Base-by-base conservation (phyloP, 2,329 filamentous ascomycete genomes). In the Tolypocladium ovalisporum region DNA sequence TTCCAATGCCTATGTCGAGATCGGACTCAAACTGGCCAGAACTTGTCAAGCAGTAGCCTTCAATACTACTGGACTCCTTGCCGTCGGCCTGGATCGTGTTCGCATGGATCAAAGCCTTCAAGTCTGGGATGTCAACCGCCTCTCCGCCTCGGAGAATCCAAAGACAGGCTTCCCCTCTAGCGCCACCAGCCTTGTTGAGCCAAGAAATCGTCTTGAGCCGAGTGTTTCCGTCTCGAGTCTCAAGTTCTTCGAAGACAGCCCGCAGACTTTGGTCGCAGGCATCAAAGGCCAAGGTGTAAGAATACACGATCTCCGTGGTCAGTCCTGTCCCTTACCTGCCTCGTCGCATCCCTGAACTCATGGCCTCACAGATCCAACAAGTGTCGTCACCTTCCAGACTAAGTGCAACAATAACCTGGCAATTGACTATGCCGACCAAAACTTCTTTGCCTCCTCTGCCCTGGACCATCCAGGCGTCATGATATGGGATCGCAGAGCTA, bases 1-100 rank as follows among this genome's bases (percentile, higher is more conserved):
- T 62, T 86, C 79, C 55, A 90, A 82, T 65, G 81, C 79, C 37
- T 82, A 82, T 62, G 68, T 83, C 54, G 83, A 87, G 54, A 83
- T 91, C 59, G 82, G 83, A 24, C 80, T 91, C 52, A 90, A 89
- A 68, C 84, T 90, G 68, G 83, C 88, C 56, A 82, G 90, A 51
- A 87, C 87, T 49, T 93, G 88, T 65, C 90, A 93, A 65, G 88
- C 89, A 0, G 88, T 94, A 44, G 86, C 89, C 4, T 91, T 94
- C 73, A 93, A 85, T 66, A 84, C 82, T 4, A 79, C 77, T 6
- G 86, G 87, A 22, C 77, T 88, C 57, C 75, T 95, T 55, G 90
- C 89, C 12, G 88, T 91, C 34, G 90, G 88, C 1, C 76, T 94
- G 55, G 90, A 94, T 65, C 81, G 88, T 63, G 89, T 92, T 29